These are phyloP conservation scores for Closterium sp. DNA, from an alignment of 139 green algal species.

Conservation along the genomic window DNA sequence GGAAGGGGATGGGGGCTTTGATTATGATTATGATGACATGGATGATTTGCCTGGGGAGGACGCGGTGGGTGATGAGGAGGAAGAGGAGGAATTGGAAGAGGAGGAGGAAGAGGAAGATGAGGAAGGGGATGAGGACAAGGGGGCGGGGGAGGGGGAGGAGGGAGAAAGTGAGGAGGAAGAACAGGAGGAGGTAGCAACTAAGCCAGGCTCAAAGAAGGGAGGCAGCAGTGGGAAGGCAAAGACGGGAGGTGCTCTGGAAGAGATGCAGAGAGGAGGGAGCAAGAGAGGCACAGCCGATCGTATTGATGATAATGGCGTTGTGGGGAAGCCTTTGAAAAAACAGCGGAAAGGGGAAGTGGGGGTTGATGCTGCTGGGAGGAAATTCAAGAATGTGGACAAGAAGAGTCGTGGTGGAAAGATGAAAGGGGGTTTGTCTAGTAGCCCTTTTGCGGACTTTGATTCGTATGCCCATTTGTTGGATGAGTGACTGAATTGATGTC, in stretches of 20 bases:
- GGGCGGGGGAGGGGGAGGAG: not conserved
- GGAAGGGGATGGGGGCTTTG: not conserved
- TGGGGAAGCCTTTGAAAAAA: not conserved
- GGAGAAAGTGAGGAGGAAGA: not conserved
- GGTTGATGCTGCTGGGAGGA: not conserved
- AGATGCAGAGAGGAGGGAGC: not conserved
- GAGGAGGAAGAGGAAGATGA: not conserved
- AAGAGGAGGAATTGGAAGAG: not conserved
- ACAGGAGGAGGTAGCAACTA: not conserved
- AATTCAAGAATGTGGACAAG: not conserved
- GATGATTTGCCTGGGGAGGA: not conserved
- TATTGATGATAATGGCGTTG: not conserved
- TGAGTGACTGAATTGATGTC: not conserved
- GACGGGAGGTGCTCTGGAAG: not conserved
- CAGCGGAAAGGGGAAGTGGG: not conserved
- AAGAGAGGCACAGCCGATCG: not conserved
- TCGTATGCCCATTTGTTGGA: not conserved
- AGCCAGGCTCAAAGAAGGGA: not conserved
- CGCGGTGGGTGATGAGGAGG: not conserved
- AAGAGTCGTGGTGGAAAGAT: not conserved
- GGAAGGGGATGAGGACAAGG: not conserved
- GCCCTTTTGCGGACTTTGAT: not conserved
- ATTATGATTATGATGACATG: constrained; percentile 6
- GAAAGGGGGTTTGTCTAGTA: not conserved
- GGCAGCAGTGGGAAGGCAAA: not conserved